Conservation (phyloP, 164 flowering plant genomes). For the Vitis cinerea region DNA sequence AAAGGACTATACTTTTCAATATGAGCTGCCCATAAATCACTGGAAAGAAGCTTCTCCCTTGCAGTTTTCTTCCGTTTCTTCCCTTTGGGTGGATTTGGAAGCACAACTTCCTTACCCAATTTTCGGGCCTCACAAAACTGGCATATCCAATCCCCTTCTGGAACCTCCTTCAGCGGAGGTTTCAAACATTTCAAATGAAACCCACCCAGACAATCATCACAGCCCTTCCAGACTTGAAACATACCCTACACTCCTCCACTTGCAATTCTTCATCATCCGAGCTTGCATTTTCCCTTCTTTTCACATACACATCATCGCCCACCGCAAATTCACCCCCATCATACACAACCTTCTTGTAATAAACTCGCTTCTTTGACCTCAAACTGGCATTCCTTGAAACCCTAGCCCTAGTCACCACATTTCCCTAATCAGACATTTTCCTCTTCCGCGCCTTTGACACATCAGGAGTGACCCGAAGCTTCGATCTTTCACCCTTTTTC, state of each 20-base stretch:
- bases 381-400: neutral
- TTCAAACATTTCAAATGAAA: slow-evolving; percentile 88
- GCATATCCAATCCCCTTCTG: slow-evolving; percentile 95
- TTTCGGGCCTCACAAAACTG: slow-evolving; percentile 67
- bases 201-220: slow-evolving; percentile 83
- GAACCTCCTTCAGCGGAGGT: slow-evolving; percentile 80
- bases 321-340: slow-evolving; percentile 79
- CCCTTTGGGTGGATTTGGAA: slow-evolving; percentile 70
- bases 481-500: neutral
- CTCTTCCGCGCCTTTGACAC: slow-evolving; percentile 26
- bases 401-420: slow-evolving; percentile 11
- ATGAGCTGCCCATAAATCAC: slow-evolving; percentile 86
- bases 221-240: slow-evolving; percentile 60
- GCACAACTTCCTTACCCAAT: slow-evolving; percentile 45
- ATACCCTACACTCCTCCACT: slow-evolving; percentile 79
- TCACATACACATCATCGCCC: slow-evolving; percentile 92
- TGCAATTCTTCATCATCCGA: slow-evolving; percentile 81
- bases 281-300: slow-evolving; percentile 75
- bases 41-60: slow-evolving; percentile 85
- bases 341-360: slow-evolving; percentile 69
- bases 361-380: slow-evolving; percentile 29
- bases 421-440: slow-evolving; percentile 9
- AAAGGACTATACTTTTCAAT: slow-evolving; percentile 58
- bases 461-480: slow-evolving; percentile 28
- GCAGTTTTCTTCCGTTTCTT: slow-evolving; percentile 65